Conservation (phyloP, 2,329 filamentous ascomycete species). For the Fusarium solani-melongenae region DNA sequence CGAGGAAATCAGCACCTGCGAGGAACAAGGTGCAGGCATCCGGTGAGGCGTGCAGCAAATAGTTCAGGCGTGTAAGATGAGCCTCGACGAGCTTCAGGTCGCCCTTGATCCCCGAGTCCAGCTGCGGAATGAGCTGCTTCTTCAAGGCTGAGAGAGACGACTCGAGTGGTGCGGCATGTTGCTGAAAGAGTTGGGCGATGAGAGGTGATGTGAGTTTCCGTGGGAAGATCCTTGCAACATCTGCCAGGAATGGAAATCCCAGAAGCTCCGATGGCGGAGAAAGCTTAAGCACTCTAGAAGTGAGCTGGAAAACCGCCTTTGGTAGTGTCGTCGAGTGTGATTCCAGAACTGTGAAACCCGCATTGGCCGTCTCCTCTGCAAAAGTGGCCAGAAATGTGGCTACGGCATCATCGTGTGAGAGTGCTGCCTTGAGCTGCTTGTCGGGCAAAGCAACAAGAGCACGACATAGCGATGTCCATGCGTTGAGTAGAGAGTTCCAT, state of each 20-base stretch:
- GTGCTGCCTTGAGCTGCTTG: conserved; percentile 62
- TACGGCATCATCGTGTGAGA: conserved; percentile 68
- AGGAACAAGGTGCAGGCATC: conserved; percentile 73
- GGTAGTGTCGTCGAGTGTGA: conserved; percentile 61
- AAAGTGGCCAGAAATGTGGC: conserved; percentile 74
- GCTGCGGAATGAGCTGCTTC: conserved; percentile 67
- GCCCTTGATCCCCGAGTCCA: conserved; percentile 70
- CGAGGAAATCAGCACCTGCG: conserved; percentile 88
- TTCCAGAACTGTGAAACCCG: conserved; percentile 48
- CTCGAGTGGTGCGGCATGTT: conserved; percentile 62
- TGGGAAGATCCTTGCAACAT: conserved; percentile 74
- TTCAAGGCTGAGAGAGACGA: conserved; percentile 69
- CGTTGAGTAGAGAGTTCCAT: conserved; percentile 81
- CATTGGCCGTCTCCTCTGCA: conserved; percentile 64
- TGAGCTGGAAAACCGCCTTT: conserved; percentile 73
- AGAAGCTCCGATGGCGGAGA: conserved; percentile 61
- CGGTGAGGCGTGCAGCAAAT: conserved; percentile 71
- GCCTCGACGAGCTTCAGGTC: conserved; percentile 66
- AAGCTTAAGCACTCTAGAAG: conserved; percentile 64
- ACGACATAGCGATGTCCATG: conserved; percentile 77
- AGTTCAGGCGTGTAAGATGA: conserved; percentile 68
- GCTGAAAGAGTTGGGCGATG: conserved; percentile 61
- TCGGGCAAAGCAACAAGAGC: conserved; percentile 71
- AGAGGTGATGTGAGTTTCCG: conserved; percentile 69
- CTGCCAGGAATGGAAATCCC: conserved; percentile 75